Evolutionary conservation across 306 rosid genomes (phyloP), one percentile per base, ranked within the genome.

Genomic region (Delonix regia): DNA sequence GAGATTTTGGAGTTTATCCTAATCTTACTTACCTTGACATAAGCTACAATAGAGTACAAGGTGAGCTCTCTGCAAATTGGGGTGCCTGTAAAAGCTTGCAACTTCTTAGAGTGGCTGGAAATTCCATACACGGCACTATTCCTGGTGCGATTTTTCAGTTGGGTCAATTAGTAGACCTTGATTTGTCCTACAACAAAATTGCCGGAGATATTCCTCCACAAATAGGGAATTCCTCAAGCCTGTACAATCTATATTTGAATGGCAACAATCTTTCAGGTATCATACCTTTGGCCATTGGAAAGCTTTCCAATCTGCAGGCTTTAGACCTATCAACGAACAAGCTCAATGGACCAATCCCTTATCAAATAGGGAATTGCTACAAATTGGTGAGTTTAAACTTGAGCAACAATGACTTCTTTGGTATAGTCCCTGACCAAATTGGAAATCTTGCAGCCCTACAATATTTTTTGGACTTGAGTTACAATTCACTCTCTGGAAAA

Each of bases 301-400:
- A 38, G 56, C 70, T 85, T n/a, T 67, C 49, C 2, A 70, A 78
- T 39, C 13, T 86, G 69, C 66, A 3, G 2, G 21, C n/a, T 8
- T 56, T 86, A 9, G 89, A 86, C 42, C 70, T 86, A 12, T 86
- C 89, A 11, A 30, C 25, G 63, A 86, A 86, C 27, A 57, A 8
- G 77, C 55, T 86, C 25, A 72, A 10, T 1, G 86, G 89, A 38
- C 22, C 74, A 18, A 80, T 86, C 57, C 86, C 86, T 21, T 18
- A 18, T 28, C 59, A 73, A 10, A 53, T 85, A 56, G 86, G 86
- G 2, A 77, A 34, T 42, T 75, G 59, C 62, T 19, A 6, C 0
- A 79, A 49, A 62, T 75, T 85, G 45, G 27, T 25, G 10, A 49
- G 3, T 57, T 53, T 86, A 9, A 25, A 64, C 28, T 72, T 86